These are phyloP conservation scores for Mycena galericulata DNA, from an alignment of 768 basidiomycete genomes.

Conservation along the genomic window DNA sequence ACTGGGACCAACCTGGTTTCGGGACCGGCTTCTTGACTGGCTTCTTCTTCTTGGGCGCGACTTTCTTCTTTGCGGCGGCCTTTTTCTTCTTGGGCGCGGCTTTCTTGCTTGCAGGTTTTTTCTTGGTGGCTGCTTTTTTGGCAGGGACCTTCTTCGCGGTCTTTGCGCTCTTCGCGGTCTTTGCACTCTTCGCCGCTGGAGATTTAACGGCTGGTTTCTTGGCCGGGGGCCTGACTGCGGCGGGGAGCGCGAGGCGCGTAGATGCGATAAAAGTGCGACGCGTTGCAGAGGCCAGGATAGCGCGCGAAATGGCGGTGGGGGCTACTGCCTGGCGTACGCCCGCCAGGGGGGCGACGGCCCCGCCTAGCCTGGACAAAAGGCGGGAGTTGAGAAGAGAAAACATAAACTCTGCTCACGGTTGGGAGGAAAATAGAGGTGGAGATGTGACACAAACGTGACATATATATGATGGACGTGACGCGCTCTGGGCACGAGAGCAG, in stretches of 20 bases:
- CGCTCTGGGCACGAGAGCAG: no score
- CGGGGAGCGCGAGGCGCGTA: constrained; percentile 12
- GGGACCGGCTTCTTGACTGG: constrained; percentile 3
- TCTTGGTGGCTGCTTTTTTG: neutral
- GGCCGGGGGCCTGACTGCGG: neutral
- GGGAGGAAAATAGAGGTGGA: no score
- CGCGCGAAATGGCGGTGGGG: neutral
- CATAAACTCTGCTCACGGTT: neutral
- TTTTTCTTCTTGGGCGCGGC: constrained; percentile 1
- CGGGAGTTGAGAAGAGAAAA: constrained; percentile 7
- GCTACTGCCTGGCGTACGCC: neutral
- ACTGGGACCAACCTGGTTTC: constrained; percentile 1
- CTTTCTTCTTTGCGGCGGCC: constrained; percentile 11
- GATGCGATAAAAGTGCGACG: constrained; percentile 18
- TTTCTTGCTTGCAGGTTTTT: neutral
- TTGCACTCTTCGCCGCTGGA: no score
- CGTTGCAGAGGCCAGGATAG: neutral
- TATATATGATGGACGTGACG: no score
- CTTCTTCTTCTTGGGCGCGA: constrained; percentile 22
- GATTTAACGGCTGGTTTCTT: neutral
- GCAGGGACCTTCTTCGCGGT: neutral
- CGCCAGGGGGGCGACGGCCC: neutral
- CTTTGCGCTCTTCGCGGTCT: neutral
- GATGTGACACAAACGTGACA: no score
- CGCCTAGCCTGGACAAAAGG: constrained; percentile 11